phyloP scores from a whole-genome alignment of 2,329 filamentous ascomycete genomes.

The Lachnum nothofagi region DNA sequence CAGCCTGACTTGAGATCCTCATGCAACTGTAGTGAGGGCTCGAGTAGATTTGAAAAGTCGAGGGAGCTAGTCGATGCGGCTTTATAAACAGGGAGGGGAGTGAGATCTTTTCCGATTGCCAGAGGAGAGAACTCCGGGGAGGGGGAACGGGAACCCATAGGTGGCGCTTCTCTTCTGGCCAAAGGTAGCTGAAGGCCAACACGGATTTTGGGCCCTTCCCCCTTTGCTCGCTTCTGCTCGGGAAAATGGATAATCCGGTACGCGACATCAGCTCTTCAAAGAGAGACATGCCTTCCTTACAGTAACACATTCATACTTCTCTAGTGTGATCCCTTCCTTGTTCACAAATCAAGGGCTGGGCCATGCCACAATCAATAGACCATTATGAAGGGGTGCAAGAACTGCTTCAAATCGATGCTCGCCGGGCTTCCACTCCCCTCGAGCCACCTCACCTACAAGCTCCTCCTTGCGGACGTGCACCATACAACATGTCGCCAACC shows the following conservation, averaged over 20 bases:
- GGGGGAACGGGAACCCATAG: slow-evolving; percentile 27
- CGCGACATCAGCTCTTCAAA: not conserved
- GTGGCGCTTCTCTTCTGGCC: not conserved
- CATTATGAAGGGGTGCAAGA: too few species aligned
- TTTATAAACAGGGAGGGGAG: slow-evolving; percentile 58
- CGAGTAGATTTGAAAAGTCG: slow-evolving; percentile 70
- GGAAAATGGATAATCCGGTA: too few species aligned
- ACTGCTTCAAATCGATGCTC: not conserved
- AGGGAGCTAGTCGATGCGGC: slow-evolving; percentile 46
- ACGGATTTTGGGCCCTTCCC: too few species aligned
- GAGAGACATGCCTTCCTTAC: not conserved
- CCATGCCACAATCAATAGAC: not conserved
- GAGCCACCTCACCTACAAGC: too few species aligned
- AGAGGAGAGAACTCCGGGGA: slow-evolving; percentile 33
- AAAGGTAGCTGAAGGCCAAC: too few species aligned
- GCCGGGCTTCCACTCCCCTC: not conserved
- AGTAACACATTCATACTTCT: not conserved
- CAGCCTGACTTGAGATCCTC: slow-evolving; percentile 86
- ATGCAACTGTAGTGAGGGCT: slow-evolving; percentile 65
- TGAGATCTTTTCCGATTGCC: slow-evolving; percentile 47
- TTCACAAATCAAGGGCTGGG: not conserved
- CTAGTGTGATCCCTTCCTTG: not conserved
- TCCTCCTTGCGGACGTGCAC: too few species aligned
- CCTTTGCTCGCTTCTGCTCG: too few species aligned
- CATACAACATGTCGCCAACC: not conserved